phyloP scores from a whole-genome alignment of 2,329 filamentous ascomycete species.

The Colletotrichum sp. region DNA sequence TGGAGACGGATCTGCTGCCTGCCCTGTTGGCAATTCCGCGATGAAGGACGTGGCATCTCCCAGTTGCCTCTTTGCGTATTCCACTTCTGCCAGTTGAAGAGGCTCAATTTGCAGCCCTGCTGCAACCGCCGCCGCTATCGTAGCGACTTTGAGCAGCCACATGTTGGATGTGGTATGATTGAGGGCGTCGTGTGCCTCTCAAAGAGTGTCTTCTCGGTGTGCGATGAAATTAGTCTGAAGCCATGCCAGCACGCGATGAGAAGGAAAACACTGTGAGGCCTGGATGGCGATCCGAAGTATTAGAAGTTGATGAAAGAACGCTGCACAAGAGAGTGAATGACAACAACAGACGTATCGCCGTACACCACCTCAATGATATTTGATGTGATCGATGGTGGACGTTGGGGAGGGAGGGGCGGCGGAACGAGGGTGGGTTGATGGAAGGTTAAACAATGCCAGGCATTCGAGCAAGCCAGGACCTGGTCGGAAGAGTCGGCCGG shows the following conservation, averaged over 20 bases:
- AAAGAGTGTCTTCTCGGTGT: neutral
- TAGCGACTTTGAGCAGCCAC: neutral
- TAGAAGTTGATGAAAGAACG: neutral
- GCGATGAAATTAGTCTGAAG: neutral
- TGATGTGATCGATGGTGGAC: neutral
- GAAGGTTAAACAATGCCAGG: slow-evolving; percentile 5
- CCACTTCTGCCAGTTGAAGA: neutral
- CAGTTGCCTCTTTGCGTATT: neutral
- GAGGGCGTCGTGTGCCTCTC: neutral
- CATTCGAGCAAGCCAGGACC: neutral
- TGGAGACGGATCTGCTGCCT: neutral
- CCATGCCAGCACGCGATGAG: slow-evolving; percentile 15
- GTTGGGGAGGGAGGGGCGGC: neutral
- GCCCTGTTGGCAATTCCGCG: slow-evolving; percentile 1
- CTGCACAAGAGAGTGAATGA: neutral
- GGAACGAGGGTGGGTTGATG: neutral
- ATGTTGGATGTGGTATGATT: slow-evolving; percentile 2
- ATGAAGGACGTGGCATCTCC: slow-evolving; percentile 13
- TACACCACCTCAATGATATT: neutral
- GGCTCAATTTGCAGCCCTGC: slow-evolving; percentile 5
- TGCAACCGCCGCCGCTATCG: slow-evolving; percentile 5
- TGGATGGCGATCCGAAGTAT: neutral
- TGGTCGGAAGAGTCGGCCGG: neutral
- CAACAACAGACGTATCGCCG: neutral
- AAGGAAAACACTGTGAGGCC: neutral